Percentiles rank a stretch among this genome's conserved stretches.
phyloP scores from a whole-genome alignment of 2,329 filamentous ascomycete species.

The Davidsoniella neocaledoniae region DNA sequence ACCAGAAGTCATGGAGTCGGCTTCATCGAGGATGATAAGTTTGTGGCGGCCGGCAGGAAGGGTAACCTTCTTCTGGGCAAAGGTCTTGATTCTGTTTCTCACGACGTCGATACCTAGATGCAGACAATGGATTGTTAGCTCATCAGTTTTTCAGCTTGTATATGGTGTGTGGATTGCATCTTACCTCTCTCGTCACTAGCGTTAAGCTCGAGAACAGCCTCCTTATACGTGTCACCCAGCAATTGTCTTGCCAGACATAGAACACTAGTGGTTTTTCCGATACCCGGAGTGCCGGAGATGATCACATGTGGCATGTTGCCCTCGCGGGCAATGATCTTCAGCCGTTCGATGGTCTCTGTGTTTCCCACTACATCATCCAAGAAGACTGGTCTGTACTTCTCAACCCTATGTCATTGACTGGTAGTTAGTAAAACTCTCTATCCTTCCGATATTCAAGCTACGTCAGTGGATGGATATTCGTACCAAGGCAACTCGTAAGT shows the following conservation, averaged over 20 bases:
- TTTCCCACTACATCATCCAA: slow-evolving; percentile 96
- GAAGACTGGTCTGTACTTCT: slow-evolving; percentile 91
- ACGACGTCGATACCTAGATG: slow-evolving; percentile 82
- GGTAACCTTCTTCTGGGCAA: slow-evolving; percentile 97
- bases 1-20: slow-evolving; percentile 93
- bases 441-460: not conserved
- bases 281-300: slow-evolving; percentile 98
- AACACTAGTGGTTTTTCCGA: slow-evolving; percentile 94
- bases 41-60: slow-evolving; percentile 83
- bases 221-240: slow-evolving; percentile 86
- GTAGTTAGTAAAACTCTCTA: not conserved
- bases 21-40: slow-evolving; percentile 92
- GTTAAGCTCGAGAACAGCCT: slow-evolving; percentile 91
- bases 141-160: not conserved
- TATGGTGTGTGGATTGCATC: slow-evolving; percentile 30
- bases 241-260: slow-evolving; percentile 84
- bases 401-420: slow-evolving; percentile 50
- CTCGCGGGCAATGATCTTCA: slow-evolving; percentile 97
- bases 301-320: slow-evolving; percentile 99
- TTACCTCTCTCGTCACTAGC: slow-evolving; percentile 82
- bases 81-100: slow-evolving; percentile 91
- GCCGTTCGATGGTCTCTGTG: slow-evolving; percentile 87
- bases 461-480: slow-evolving; percentile 11
- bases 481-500: slow-evolving; percentile 71
- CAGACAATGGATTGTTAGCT: not conserved